Evolutionary conservation across 768 basidiomycete genomes (phyloP).

Genomic region (Suillus subalutaceus): DNA sequence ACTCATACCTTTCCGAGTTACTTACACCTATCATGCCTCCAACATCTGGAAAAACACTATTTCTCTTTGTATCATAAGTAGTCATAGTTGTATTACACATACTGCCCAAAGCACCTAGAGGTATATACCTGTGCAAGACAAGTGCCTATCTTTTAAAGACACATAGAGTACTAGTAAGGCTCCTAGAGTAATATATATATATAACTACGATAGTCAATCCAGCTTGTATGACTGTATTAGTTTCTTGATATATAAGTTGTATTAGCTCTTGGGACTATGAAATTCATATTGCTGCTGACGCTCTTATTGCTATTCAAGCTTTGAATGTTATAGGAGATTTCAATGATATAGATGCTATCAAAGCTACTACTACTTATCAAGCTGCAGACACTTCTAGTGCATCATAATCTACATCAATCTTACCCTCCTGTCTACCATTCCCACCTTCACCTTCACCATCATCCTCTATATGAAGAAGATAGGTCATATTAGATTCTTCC

Average conservation of each 20-base stretch:
- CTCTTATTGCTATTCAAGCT: background rate
- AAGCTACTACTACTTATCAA: background rate
- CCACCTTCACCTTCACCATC: background rate
- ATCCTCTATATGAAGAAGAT: background rate
- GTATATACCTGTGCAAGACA: background rate
- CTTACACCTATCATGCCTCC: too few species aligned
- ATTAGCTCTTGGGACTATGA: too few species aligned
- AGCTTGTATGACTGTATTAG: too few species aligned
- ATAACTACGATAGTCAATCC: background rate
- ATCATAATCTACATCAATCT: background rate
- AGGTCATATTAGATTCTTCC: background rate
- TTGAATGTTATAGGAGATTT: background rate
- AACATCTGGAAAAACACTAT: conserved; percentile 2
- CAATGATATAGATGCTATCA: background rate
- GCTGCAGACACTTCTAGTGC: background rate
- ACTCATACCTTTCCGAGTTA: too few species aligned
- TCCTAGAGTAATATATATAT: background rate
- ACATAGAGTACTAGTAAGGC: background rate
- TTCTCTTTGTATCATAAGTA: background rate
- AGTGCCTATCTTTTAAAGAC: background rate
- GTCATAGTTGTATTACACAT: conserved; percentile 3
- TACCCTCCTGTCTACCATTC: background rate
- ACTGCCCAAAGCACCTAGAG: background rate
- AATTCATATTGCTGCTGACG: too few species aligned
- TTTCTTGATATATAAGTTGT: too few species aligned